Base-by-base conservation (phyloP, 2,329 filamentous ascomycete genomes). In the Hypoxylon sp. region DNA sequence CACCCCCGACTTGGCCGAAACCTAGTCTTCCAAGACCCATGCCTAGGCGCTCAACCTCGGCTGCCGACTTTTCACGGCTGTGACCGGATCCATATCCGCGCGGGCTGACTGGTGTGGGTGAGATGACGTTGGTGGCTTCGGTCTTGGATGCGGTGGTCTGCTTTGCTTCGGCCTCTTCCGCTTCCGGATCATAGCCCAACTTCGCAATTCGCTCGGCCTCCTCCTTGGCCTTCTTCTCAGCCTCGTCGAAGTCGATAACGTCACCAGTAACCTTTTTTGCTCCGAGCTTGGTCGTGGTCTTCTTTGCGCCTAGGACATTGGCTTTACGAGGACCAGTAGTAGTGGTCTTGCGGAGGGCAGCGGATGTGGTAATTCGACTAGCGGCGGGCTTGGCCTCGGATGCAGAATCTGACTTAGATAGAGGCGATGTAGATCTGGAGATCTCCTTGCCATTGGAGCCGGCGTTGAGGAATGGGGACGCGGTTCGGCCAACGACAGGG, bases 151-250 rank as follows among this genome's bases (percentile, higher is more conserved):
- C 33, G n/a, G 73, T 70, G 8, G 70, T 33, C 72, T 86, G 83
- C 65, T 88, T 84, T 39, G 78, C 78, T 50, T 79, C 80, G 22
- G 82, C 80, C 73, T 87, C 87, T 80, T 97, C 95, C 19, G 94
- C 94, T 70, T 98, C 92, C 0, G 94, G 94, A 75, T 99, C 94
- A 77, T 99, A 99, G 42, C 96, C 96, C 22, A 99, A 85, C 82
- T 97, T 97, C 79, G 92, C 94, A 78, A 98, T 96, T 73, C 96
- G 91, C 81, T 98, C 96, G 2, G 94, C 96, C 81, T 99, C 96
- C 81, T 98, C 96, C 80, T 95, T 97, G 47, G 96, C 96, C 83
- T 97, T 97, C 81, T 93, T 94, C 85, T 99, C 96, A 2, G 94
- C 96, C 80, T 95, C 96, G 72, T 99, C 96, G 76, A 99, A 99